These are phyloP conservation scores for Metschnikowia shivogae DNA, from an alignment of 805 yeast species.

Conservation along the genomic window DNA sequence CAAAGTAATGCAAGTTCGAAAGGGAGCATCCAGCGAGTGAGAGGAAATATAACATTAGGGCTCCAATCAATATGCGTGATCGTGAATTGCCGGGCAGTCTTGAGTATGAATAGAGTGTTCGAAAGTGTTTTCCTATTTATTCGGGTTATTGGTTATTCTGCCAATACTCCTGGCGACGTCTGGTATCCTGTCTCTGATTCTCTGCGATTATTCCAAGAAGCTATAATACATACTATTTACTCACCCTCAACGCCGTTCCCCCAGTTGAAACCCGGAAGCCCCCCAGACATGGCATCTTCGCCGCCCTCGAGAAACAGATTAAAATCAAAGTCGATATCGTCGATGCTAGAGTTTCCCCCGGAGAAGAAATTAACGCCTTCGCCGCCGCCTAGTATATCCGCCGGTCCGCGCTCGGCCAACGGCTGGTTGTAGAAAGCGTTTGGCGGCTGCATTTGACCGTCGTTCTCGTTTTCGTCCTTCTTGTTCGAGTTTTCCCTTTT, in stretches of 20 bases:
- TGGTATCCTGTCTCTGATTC: not conserved
- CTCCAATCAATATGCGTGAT: not conserved
- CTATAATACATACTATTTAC: slow-evolving; percentile 3
- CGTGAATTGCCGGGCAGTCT: no score
- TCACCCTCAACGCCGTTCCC: slow-evolving; percentile 27
- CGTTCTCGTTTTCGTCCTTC: slow-evolving; percentile 10
- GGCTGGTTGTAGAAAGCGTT: slow-evolving; percentile 20
- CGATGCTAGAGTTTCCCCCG: slow-evolving; percentile 27
- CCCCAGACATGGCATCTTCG: slow-evolving; percentile 29
- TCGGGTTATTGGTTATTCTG: no score
- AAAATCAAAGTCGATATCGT: slow-evolving; percentile 43
- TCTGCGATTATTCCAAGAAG: not conserved
- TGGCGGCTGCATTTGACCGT: slow-evolving; percentile 23
- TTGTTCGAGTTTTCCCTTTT: slow-evolving; percentile 13
- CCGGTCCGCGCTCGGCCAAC: slow-evolving; percentile 33
- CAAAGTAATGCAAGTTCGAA: no score
- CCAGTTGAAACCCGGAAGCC: slow-evolving; percentile 38
- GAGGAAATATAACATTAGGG: not conserved
- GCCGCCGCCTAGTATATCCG: slow-evolving; percentile 30
- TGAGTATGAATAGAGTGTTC: no score
- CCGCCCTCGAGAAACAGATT: slow-evolving; percentile 37
- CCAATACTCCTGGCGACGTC: not conserved
- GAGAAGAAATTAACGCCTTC: slow-evolving; percentile 21
- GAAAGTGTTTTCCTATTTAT: no score
- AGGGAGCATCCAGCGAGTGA: not conserved